A percentile compares a stretch with the other conserved stretches of the same genome.
Evolutionary conservation across 371 early-diverging fungal genomes (phyloP).

Genomic region (Mortierella sp.): DNA sequence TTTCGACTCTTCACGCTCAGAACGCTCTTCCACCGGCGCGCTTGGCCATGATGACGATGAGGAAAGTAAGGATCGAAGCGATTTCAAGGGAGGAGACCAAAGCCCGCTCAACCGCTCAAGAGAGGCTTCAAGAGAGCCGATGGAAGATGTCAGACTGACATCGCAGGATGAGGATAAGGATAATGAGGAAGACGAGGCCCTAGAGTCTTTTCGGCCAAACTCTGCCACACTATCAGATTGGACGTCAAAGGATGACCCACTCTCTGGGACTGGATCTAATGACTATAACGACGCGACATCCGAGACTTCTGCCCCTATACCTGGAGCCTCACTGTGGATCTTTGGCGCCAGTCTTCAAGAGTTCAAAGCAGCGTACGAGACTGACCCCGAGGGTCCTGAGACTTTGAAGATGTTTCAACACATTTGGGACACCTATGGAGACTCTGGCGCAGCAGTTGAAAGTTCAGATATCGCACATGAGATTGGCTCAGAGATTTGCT

Average conservation of each 20-base stretch:
- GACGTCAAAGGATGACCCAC: slow-evolving; percentile 27
- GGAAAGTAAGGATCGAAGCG: slow-evolving; percentile 15
- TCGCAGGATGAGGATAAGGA: slow-evolving; percentile 24
- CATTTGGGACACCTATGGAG: slow-evolving; percentile 48
- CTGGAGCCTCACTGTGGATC: slow-evolving; percentile 51
- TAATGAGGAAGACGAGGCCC: slow-evolving; percentile 39
- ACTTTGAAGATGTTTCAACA: slow-evolving; percentile 33
- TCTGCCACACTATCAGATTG: slow-evolving; percentile 22
- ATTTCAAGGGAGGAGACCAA: slow-evolving; percentile 3
- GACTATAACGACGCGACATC: slow-evolving; percentile 9
- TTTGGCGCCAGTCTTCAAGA: slow-evolving; percentile 44
- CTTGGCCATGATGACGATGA: slow-evolving; percentile 18
- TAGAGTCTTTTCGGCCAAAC: slow-evolving; percentile 34
- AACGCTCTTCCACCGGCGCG: slow-evolving; percentile 8
- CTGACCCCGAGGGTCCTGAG: slow-evolving; percentile 22
- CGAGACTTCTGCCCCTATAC: slow-evolving; percentile 14
- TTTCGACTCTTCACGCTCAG: slow-evolving; percentile 18
- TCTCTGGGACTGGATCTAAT: neutral
- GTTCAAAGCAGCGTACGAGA: slow-evolving; percentile 47
- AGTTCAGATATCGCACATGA: slow-evolving; percentile 40
- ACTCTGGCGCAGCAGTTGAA: slow-evolving; percentile 42
- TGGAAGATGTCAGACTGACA: slow-evolving; percentile 16
- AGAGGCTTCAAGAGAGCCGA: slow-evolving; percentile 40
- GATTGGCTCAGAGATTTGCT: slow-evolving; percentile 43
- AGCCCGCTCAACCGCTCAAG: slow-evolving; percentile 14